phyloP scores from a whole-genome alignment of 2,329 filamentous ascomycete genomes.

The Cordyceps farinosa region DNA sequence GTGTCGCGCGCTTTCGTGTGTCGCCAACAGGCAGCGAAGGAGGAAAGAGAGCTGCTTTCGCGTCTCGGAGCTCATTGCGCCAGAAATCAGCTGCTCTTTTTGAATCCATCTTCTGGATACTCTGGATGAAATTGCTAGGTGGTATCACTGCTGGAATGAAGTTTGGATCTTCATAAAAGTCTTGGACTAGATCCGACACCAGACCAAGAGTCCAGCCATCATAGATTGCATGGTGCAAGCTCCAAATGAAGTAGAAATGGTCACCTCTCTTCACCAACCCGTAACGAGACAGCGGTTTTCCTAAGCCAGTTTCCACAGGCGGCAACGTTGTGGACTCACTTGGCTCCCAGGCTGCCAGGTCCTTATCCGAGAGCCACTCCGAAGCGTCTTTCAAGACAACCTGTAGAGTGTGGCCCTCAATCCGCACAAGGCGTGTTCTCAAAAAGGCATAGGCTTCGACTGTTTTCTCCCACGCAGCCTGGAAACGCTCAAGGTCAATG shows the following conservation, averaged over 20 bases:
- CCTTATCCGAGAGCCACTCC: neutral
- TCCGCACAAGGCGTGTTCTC: slow-evolving; percentile 23
- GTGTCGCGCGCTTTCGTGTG: neutral
- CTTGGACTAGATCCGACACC: neutral
- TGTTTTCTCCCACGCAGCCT: slow-evolving; percentile 21
- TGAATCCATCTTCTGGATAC: neutral
- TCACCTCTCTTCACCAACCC: neutral
- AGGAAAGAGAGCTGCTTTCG: neutral
- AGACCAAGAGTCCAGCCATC: neutral
- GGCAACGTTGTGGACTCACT: neutral
- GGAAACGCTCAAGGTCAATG: slow-evolving; percentile 20
- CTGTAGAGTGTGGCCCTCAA: slow-evolving; percentile 17
- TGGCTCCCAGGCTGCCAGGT: neutral
- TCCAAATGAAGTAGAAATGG: neutral
- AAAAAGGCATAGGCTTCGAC: slow-evolving; percentile 21
- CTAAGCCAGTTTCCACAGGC: neutral
- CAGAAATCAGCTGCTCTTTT: neutral
- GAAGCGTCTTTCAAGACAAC: slow-evolving; percentile 19
- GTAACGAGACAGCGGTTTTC: neutral
- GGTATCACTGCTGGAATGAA: neutral
- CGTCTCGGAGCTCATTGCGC: neutral
- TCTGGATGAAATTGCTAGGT: neutral
- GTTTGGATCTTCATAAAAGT: neutral
- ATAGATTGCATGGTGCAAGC: neutral
- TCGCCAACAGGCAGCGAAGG: neutral